Percentiles rank a stretch among this genome's conserved stretches.
phyloP scores from a whole-genome alignment of 75 land plant genomes.

The Chamaecyparis obtusa region DNA sequence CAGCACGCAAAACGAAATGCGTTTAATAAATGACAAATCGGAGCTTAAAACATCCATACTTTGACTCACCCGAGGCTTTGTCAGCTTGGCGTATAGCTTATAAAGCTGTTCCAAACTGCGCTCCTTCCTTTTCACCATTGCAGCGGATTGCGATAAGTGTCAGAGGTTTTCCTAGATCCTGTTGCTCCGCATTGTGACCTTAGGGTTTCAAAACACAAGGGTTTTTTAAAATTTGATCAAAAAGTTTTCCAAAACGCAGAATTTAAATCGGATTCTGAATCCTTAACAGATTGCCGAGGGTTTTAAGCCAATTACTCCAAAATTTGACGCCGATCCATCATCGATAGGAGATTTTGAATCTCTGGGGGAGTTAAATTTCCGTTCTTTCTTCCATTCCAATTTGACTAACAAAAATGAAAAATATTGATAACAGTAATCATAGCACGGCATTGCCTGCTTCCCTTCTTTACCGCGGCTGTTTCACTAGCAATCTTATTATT shows the following conservation, averaged over 20 bases:
- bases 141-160: neutral
- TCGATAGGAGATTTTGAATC: neutral
- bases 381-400: neutral
- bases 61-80: conserved; percentile 24
- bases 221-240: neutral
- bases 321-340: neutral
- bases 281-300: neutral
- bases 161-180: neutral
- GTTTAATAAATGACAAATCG: neutral
- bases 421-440: neutral
- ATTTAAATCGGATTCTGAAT: neutral
- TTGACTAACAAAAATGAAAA: neutral
- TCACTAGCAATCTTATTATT: neutral
- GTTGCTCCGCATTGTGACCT: neutral
- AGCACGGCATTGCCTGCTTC: neutral
- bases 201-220: neutral
- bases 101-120: conserved; percentile 27
- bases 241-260: conserved; percentile 2
- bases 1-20: neutral
- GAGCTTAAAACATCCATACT: neutral
- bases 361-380: neutral
- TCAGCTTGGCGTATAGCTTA: conserved; percentile 13
- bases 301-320: neutral
- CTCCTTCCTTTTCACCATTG: conserved; percentile 28
- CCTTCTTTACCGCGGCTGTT: neutral